phyloP scores from a whole-genome alignment of 2,329 filamentous ascomycete species.

The Neonectria coccinea region DNA sequence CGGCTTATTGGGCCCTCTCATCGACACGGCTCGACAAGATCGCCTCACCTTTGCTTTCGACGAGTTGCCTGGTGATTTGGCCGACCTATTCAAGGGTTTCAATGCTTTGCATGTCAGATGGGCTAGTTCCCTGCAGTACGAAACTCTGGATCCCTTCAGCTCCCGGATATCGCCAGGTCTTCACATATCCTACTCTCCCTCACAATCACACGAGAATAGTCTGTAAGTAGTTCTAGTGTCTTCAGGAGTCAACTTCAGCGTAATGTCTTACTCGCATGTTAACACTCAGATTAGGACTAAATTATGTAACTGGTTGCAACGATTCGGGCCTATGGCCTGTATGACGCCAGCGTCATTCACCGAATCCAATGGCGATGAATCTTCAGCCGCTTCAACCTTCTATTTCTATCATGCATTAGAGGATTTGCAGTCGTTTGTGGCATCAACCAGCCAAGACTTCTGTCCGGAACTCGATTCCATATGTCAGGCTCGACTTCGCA shows the following conservation, averaged over 20 bases:
- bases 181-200: conserved; percentile 81
- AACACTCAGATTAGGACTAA: conserved; percentile 51
- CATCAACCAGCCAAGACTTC: conserved; percentile 63
- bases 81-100: conserved; percentile 69
- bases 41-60: conserved; percentile 78
- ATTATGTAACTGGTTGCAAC: conserved; percentile 69
- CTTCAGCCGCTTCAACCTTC: conserved; percentile 62
- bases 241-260: background rate
- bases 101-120: conserved; percentile 85
- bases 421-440: conserved; percentile 64
- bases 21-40: conserved; percentile 81
- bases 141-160: conserved; percentile 75
- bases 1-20: conserved; percentile 65
- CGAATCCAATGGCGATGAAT: conserved; percentile 51
- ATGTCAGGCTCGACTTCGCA: conserved; percentile 63
- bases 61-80: conserved; percentile 78
- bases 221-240: conserved; percentile 36
- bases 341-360: conserved; percentile 66
- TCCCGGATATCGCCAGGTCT: conserved; percentile 84
- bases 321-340: conserved; percentile 71
- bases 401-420: conserved; percentile 79
- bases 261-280: background rate
- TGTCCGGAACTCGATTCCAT: conserved; percentile 60
- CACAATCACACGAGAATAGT: conserved; percentile 28
- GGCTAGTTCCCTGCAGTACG: conserved; percentile 70